Conservation (phyloP, 345 rosid genomes). For the Euphorbia lathyris region DNA sequence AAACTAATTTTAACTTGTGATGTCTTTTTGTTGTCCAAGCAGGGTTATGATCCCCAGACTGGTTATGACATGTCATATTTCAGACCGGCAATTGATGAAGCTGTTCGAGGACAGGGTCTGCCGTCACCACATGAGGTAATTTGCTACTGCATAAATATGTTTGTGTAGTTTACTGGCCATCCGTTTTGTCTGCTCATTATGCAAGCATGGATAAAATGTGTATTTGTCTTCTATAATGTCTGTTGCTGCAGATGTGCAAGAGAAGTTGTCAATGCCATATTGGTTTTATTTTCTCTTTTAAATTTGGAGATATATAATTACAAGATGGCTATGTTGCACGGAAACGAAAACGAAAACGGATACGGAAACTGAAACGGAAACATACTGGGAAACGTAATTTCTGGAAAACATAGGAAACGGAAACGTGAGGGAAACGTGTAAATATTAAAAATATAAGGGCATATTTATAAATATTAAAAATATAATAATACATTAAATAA, state of each 20-base stretch:
- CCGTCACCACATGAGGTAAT: slow-evolving; percentile 77
- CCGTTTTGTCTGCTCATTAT: background rate
- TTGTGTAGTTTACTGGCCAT: background rate
- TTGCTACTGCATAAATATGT: background rate
- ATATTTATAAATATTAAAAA: no score
- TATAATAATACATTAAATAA: no score
- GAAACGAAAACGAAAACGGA: no score
- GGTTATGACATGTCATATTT: slow-evolving; percentile 72
- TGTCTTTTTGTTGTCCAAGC: slow-evolving; percentile 20
- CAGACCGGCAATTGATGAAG: slow-evolving; percentile 61
- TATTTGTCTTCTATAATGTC: background rate
- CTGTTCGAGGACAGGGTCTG: slow-evolving; percentile 53
- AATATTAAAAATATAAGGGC: no score
- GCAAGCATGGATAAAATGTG: background rate
- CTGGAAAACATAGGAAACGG: no score
- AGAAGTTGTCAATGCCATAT: no score
- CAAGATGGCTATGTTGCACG: no score
- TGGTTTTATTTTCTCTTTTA: background rate
- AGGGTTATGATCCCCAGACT: slow-evolving; percentile 62
- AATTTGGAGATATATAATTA: no score
- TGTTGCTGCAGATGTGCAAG: no score
- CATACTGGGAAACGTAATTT: no score
- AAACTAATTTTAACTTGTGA: slow-evolving; percentile 4
- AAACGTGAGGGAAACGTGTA: no score
- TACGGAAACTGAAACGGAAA: no score